Conservation (phyloP, 2,329 filamentous ascomycete genomes). For the Epichloe gansuensis region DNA sequence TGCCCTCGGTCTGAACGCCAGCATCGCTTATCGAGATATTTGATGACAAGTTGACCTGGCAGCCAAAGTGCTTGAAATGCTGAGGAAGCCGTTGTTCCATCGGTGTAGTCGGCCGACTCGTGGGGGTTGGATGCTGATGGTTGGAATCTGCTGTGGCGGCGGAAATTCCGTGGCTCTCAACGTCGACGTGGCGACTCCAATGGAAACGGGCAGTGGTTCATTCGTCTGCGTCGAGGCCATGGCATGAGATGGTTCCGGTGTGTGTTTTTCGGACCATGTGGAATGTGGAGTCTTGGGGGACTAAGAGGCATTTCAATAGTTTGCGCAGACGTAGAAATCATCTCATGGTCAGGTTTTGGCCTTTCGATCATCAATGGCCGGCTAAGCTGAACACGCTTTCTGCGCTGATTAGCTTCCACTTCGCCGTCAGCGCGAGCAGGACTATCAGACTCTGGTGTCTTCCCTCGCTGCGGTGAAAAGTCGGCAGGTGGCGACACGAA, state of each 20-base stretch:
- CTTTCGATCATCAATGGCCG: constrained; percentile 39
- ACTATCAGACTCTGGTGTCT: constrained; percentile 30
- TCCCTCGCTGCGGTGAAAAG: constrained; percentile 21
- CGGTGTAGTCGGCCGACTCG: constrained; percentile 70
- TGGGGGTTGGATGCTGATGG: constrained; percentile 88
- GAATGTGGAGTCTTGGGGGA: constrained; percentile 53
- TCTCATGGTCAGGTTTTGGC: constrained; percentile 27
- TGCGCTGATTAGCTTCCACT: constrained; percentile 61
- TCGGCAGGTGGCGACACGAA: constrained; percentile 31
- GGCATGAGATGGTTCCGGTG: constrained; percentile 23
- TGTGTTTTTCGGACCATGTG: constrained; percentile 28
- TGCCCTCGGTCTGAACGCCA: constrained; percentile 75
- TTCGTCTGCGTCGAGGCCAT: constrained; percentile 53
- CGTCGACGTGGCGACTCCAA: constrained; percentile 8
- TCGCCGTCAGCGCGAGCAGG: constrained; percentile 38
- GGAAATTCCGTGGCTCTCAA: constrained; percentile 19
- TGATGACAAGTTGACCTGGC: constrained; percentile 50
- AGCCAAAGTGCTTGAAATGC: constrained; percentile 69
- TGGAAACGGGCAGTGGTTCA: constrained; percentile 7
- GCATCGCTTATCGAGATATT: constrained; percentile 19
- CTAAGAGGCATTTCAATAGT: constrained; percentile 33
- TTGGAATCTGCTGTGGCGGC: constrained; percentile 52
- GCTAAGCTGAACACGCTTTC: constrained; percentile 51
- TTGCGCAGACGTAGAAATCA: constrained; percentile 41
- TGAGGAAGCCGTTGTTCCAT: constrained; percentile 64